Evolutionary conservation across 768 basidiomycete species (phyloP).

Genomic region (Lactarius sp.): DNA sequence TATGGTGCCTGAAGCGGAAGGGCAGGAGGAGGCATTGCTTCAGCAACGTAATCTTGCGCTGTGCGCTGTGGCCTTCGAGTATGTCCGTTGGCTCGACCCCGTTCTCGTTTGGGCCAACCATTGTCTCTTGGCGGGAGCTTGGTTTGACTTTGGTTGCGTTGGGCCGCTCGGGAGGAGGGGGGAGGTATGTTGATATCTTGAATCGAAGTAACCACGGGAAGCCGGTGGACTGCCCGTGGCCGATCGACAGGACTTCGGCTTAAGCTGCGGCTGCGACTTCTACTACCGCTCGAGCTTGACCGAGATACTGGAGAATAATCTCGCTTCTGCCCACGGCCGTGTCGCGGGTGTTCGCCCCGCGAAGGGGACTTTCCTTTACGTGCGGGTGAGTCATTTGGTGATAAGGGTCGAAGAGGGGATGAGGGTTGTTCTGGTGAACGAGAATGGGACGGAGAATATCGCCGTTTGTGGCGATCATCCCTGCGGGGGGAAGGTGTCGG

Average conservation of each 20-base stretch:
- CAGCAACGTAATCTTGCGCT: slow-evolving; percentile 6
- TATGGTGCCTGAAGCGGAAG: slow-evolving; percentile 10
- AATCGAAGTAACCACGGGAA: slow-evolving; percentile 47
- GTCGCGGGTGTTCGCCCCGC: slow-evolving; percentile 1
- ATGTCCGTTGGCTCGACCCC: slow-evolving; percentile 21
- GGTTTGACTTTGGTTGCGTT: slow-evolving; percentile 19
- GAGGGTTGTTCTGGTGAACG: slow-evolving; percentile 27
- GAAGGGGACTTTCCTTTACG: slow-evolving; percentile 16
- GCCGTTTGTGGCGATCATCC: slow-evolving; percentile 34
- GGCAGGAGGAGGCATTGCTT: slow-evolving; percentile 25
- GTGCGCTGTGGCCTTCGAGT: slow-evolving; percentile 7
- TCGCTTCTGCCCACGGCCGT: slow-evolving; percentile 33
- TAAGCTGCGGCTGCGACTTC: slow-evolving; percentile 41
- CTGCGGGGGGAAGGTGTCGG: slow-evolving; percentile 47
- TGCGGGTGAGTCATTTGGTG: slow-evolving; percentile 17
- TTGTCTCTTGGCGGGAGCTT: slow-evolving; percentile 23
- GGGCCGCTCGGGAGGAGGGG: slow-evolving; percentile 14
- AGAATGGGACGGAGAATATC: slow-evolving; percentile 32
- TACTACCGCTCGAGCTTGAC: slow-evolving; percentile 52
- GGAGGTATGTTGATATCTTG: slow-evolving; percentile 28
- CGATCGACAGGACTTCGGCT: slow-evolving; percentile 46
- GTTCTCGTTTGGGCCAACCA: slow-evolving; percentile 27
- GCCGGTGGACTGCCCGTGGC: slow-evolving; percentile 55
- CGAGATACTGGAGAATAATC: slow-evolving; percentile 49
- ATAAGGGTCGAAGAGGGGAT: slow-evolving; percentile 18